These are phyloP conservation scores for Saxophila tyrrhenica DNA, from an alignment of 495 filamentous ascomycete genomes.

Conservation along the genomic window DNA sequence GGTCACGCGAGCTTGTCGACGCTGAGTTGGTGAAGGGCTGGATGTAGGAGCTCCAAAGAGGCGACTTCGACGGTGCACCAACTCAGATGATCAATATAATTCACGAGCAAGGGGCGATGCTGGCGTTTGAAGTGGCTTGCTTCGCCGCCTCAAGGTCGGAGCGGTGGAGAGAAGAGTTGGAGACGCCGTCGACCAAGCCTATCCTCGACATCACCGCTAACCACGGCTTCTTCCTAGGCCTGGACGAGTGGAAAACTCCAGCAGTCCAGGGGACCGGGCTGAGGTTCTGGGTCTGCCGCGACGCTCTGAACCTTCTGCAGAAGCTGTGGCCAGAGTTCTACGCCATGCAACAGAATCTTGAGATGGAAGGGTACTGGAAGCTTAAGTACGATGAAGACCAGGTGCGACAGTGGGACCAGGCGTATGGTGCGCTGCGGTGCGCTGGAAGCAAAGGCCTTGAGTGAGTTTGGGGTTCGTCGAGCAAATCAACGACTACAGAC, in stretches of 20 bases:
- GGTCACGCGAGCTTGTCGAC: background rate
- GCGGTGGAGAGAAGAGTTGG: background rate
- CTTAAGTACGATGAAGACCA: too few relatives aligned
- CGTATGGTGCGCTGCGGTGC: too few relatives aligned
- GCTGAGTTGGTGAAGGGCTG: background rate
- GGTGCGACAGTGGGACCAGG: too few relatives aligned
- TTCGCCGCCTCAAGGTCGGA: background rate
- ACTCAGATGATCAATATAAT: background rate
- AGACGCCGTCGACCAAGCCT: background rate
- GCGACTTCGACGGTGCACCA: background rate
- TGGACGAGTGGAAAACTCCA: background rate
- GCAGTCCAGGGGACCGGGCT: too few relatives aligned
- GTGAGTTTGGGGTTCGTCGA: too few relatives aligned
- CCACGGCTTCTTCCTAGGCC: background rate
- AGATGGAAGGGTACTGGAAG: too few relatives aligned
- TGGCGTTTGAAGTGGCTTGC: background rate
- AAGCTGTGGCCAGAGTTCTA: too few relatives aligned
- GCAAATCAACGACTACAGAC: too few relatives aligned
- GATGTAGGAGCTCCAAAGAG: background rate
- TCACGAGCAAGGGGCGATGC: background rate
- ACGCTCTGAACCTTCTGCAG: too few relatives aligned
- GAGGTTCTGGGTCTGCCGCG: too few relatives aligned
- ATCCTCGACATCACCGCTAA: background rate
- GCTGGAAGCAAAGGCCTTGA: too few relatives aligned
- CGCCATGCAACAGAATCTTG: too few relatives aligned